Percentiles rank a stretch among this genome's conserved stretches.
These are phyloP conservation scores for Penicillium sp. DNA, from an alignment of 2,329 filamentous ascomycete genomes.

Conservation along the genomic window DNA sequence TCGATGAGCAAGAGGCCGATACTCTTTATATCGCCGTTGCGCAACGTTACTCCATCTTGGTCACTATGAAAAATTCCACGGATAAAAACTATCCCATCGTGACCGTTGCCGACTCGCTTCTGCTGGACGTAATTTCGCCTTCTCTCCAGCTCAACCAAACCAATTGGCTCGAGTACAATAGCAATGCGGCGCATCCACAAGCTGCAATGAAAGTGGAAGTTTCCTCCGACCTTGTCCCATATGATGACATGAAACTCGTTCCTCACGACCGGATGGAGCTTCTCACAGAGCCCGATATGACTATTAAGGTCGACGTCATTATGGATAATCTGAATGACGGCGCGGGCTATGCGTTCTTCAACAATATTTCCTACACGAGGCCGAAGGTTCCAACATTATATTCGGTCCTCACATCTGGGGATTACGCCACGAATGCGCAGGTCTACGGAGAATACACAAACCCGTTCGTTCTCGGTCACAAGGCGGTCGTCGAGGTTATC, in stretches of 20 bases:
- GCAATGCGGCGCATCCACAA: constrained; percentile 41
- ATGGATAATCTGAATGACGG: constrained; percentile 65
- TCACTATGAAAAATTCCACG: constrained; percentile 56
- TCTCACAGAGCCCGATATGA: constrained; percentile 50
- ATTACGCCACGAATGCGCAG: constrained; percentile 45
- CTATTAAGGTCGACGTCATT: constrained; percentile 50
- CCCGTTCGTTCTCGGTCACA: constrained; percentile 34
- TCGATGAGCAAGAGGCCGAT: constrained; percentile 50
- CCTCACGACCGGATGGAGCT: constrained; percentile 59
- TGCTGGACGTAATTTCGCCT: constrained; percentile 29
- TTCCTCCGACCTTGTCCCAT: constrained; percentile 50
- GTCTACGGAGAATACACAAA: constrained; percentile 61
- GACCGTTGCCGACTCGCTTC: constrained; percentile 24
- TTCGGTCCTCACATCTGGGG: constrained; percentile 31
- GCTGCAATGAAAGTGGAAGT: constrained; percentile 21
- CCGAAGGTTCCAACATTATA: constrained; percentile 24
- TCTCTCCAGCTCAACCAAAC: constrained; percentile 36
- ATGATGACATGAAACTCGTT: constrained; percentile 65
- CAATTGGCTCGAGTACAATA: constrained; percentile 55
- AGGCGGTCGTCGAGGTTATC: constrained; percentile 38
- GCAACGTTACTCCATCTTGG: constrained; percentile 50
- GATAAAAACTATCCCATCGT: constrained; percentile 57
- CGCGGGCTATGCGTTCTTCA: constrained; percentile 41
- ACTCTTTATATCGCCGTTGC: constrained; percentile 60
- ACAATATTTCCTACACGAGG: constrained; percentile 22